Evolutionary conservation across 2,329 filamentous ascomycete genomes (phyloP).

Genomic region (Dryadomyces quercivorus): DNA sequence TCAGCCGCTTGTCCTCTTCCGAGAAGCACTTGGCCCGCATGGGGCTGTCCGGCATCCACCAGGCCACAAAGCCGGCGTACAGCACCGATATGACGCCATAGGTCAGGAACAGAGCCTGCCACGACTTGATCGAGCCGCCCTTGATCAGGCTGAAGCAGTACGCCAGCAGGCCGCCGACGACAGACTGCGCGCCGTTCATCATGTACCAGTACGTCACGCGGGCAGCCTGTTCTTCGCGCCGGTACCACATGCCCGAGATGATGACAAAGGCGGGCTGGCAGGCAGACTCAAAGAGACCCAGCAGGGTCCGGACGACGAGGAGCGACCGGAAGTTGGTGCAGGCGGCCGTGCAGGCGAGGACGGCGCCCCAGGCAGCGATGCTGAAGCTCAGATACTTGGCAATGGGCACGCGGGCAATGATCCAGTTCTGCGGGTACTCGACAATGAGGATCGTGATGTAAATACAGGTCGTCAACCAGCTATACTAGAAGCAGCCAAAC

Average conservation of each 20-base stretch:
- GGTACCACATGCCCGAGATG: constrained; percentile 60
- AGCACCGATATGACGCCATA: constrained; percentile 53
- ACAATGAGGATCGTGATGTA: constrained; percentile 60
- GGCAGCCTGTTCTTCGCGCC: constrained; percentile 52
- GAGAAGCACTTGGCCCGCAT: constrained; percentile 60
- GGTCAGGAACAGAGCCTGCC: constrained; percentile 56
- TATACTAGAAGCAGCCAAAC: constrained; percentile 34
- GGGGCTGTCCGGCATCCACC: constrained; percentile 55
- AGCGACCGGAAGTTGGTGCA: constrained; percentile 47
- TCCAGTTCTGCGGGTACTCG: constrained; percentile 57
- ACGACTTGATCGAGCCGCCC: constrained; percentile 42
- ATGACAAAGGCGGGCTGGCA: constrained; percentile 59
- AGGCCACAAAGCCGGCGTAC: constrained; percentile 52
- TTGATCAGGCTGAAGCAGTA: constrained; percentile 48
- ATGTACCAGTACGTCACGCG: constrained; percentile 64
- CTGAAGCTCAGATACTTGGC: constrained; percentile 54
- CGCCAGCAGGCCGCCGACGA: constrained; percentile 58
- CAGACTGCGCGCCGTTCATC: constrained; percentile 66
- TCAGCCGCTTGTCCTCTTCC: constrained; percentile 52
- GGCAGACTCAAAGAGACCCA: constrained; percentile 60
- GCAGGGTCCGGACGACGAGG: constrained; percentile 47
- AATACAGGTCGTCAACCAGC: constrained; percentile 63
- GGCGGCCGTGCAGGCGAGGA: constrained; percentile 48
- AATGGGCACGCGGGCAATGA: constrained; percentile 43
- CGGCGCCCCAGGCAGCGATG: constrained; percentile 51